phyloP scores from a whole-genome alignment of 2,329 filamentous ascomycete species.

The Kalaharituber pfeilii region DNA sequence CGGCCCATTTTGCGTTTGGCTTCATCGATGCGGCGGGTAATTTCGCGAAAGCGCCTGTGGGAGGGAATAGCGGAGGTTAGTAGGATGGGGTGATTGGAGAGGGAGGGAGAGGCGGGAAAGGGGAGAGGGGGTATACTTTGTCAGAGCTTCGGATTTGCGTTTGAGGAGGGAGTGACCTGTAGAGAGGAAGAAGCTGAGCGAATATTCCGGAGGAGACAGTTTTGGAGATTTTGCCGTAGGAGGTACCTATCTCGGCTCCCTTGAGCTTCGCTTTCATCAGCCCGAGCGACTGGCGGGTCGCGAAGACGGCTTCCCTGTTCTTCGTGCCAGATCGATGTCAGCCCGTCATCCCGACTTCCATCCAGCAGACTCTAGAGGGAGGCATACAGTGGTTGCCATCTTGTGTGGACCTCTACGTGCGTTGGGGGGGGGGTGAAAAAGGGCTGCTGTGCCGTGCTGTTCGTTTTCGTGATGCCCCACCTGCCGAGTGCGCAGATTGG shows the following conservation, averaged over 20 bases:
- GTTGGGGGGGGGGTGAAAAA: neutral
- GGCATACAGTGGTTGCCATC: too few relatives aligned
- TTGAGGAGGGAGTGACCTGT: slow-evolving; percentile 83
- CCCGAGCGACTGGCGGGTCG: slow-evolving; percentile 89
- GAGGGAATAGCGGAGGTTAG: slow-evolving; percentile 7
- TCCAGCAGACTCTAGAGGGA: too few relatives aligned
- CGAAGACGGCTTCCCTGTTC: slow-evolving; percentile 93
- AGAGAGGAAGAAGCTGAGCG: neutral
- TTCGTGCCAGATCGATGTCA: slow-evolving; percentile 27
- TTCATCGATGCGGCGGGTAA: slow-evolving; percentile 92
- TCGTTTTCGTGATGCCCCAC: neutral
- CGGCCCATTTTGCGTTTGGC: slow-evolving; percentile 98
- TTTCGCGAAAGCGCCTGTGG: slow-evolving; percentile 43
- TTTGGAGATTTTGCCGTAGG: neutral
- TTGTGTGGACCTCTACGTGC: too few relatives aligned
- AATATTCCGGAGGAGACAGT: neutral
- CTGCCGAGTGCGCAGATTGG: too few relatives aligned
- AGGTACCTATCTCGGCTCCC: slow-evolving; percentile 30
- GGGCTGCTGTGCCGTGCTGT: neutral
- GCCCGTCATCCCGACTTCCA: neutral
- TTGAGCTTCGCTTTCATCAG: slow-evolving; percentile 29
- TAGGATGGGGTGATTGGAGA: neutral
- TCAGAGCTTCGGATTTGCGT: slow-evolving; percentile 93
- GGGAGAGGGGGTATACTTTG: slow-evolving; percentile 38
- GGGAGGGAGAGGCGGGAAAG: slow-evolving; percentile 3